phyloP scores from a whole-genome alignment of 768 basidiomycete genomes.

The Suillus alpinus region DNA sequence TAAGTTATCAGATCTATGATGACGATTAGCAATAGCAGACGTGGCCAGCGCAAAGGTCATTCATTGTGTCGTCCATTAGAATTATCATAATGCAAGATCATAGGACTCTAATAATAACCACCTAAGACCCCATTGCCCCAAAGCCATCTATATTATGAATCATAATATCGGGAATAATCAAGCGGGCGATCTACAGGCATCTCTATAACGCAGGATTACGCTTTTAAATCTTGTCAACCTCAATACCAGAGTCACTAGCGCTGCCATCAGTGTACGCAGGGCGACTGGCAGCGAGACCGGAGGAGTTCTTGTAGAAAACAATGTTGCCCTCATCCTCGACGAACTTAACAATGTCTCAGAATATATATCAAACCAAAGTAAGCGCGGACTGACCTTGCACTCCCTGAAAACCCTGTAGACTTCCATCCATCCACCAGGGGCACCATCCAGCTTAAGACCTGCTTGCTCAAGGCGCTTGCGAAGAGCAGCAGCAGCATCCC shows the following conservation, averaged over 20 bases:
- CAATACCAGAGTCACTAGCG: slow-evolving; percentile 67
- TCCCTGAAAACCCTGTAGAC: slow-evolving; percentile 72
- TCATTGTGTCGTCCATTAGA: not conserved
- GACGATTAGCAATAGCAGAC: slow-evolving; percentile 2
- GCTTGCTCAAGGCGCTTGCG: slow-evolving; percentile 64
- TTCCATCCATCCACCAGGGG: slow-evolving; percentile 78
- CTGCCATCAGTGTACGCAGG: slow-evolving; percentile 61
- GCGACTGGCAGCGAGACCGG: slow-evolving; percentile 70
- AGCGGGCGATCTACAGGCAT: not conserved
- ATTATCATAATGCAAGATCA: not conserved
- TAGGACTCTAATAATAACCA: not conserved
- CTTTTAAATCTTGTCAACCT: slow-evolving; percentile 40
- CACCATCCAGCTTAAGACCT: slow-evolving; percentile 63
- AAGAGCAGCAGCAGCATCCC: slow-evolving; percentile 88
- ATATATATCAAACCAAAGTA: not conserved
- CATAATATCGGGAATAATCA: not conserved
- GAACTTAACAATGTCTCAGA: slow-evolving; percentile 45
- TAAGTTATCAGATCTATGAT: slow-evolving; percentile 62
- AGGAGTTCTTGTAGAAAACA: slow-evolving; percentile 86
- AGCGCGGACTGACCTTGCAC: slow-evolving; percentile 56
- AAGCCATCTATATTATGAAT: not conserved
- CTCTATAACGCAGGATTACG: not conserved
- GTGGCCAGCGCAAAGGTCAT: not conserved
- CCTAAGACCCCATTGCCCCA: not conserved
- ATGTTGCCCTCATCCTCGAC: slow-evolving; percentile 93